A percentile compares a stretch with the other conserved stretches of the same genome.
Evolutionary conservation across 306 rosid genomes (phyloP).

Genomic region (Castanopsis chinensis): DNA sequence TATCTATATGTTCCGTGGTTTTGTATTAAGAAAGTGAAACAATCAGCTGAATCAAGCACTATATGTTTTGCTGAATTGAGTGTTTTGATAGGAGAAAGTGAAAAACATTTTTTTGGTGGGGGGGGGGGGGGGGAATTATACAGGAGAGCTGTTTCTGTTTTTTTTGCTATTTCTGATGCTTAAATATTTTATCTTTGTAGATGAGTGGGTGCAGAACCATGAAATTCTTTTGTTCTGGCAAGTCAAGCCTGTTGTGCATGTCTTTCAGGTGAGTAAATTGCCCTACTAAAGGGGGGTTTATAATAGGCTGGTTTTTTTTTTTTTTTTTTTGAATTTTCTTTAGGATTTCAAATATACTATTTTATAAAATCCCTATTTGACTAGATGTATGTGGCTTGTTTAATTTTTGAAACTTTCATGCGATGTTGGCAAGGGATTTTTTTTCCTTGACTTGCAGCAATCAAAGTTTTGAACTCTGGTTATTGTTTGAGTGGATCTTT

Average conservation of each 20-base stretch:
- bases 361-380: background rate
- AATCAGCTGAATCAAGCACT: background rate
- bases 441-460: background rate
- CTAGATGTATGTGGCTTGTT: background rate
- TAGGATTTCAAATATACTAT: background rate
- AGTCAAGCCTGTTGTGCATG: conserved; percentile 90
- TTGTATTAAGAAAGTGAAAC: background rate
- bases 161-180: conserved; percentile 24
- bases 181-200: conserved; percentile 36
- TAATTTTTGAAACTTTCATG: conserved; percentile 1
- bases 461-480: conserved; percentile 9
- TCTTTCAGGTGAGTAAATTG: conserved; percentile 88
- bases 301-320: background rate
- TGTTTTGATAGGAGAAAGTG: background rate
- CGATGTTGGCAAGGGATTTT: background rate
- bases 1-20: background rate
- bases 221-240: conserved; percentile 95
- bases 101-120: background rate
- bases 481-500: conserved; percentile 32
- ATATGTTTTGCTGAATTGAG: background rate
- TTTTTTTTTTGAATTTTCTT: background rate
- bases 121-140: background rate
- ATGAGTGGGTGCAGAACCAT: conserved; percentile 66
- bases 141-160: background rate
- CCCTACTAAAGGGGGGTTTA: conserved; percentile 1